Base-by-base conservation (phyloP, 2,329 filamentous ascomycete species). In the Stagonosporopsis tanaceti region DNA sequence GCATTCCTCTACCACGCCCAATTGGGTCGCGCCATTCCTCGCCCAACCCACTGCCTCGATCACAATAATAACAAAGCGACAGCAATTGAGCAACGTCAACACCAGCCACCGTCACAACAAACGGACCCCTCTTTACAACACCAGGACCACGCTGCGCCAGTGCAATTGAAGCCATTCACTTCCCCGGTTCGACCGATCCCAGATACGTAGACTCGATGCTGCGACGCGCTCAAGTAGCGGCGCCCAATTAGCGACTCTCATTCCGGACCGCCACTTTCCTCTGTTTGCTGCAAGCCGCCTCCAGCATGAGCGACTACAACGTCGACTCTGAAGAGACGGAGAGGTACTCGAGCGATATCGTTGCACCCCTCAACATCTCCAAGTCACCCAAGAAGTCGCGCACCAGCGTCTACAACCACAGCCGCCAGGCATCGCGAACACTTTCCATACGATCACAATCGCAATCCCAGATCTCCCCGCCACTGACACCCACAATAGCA, bases 401-500 rank as follows among this genome's bases (percentile, higher is more conserved):
- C 30, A 67, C 59, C 37, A 58, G 54, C 32, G 54, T 63, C 9
- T 58, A 54, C 14, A 57, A 63, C 15, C 72, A 76, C 56, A 71
- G 60, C 25, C 68, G 72, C 39, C 72, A 70, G 52, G 71, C 74
- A 2, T 76, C 73, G 12, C 67, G 65, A 63, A 62, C 68, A 12
- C 61, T 61, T n/a, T 75, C 73, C 4, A 66, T 70, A 40, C 65
- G 63, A 9, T 72, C 68, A 37, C 69, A 69, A 40, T 71, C 70
- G 20, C 71, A 76, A 28, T 71, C 70, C 17, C 88, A 92, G 64
- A 89, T 93, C 78, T 93, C 90, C 46, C 91, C 91, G 27, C 91
- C 91, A 39, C 81, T 88, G 61, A 93, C 91, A 8, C 91, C 91
- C 17, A 87, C 88, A 76, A 84, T 84, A 69, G 88, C 86, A 24